A percentile compares a stretch with the other conserved stretches of the same genome.
Evolutionary conservation across 2,329 filamentous ascomycete genomes (phyloP).

Genomic region (Cladophialophora yegresii): DNA sequence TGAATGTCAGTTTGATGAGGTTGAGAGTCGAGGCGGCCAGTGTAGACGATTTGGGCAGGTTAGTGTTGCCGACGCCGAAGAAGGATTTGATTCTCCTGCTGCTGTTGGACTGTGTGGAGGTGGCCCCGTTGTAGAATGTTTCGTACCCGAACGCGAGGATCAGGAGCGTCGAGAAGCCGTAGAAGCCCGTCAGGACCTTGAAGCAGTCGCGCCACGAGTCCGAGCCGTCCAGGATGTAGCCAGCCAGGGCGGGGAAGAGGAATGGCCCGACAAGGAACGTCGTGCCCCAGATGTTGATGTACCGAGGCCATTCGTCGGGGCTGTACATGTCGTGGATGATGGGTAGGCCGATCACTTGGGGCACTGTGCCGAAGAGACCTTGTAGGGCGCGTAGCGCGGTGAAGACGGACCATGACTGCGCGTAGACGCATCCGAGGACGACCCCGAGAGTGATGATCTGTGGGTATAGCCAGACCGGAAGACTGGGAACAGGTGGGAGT

Average conservation of each 20-base stretch:
- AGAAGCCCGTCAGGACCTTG: constrained; percentile 42
- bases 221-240: constrained; percentile 42
- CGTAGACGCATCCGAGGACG: constrained; percentile 46
- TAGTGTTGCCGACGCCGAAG: constrained; percentile 41
- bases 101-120: constrained; percentile 16
- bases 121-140: constrained; percentile 38
- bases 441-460: constrained; percentile 45
- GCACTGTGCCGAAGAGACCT: constrained; percentile 44
- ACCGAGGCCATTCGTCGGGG: constrained; percentile 42
- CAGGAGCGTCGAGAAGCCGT: constrained; percentile 42
- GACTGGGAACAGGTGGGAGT: constrained; percentile 35
- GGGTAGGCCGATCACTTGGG: constrained; percentile 46
- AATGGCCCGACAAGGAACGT: constrained; percentile 45
- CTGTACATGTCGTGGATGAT: constrained; percentile 47
- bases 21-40: constrained; percentile 37
- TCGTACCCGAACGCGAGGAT: constrained; percentile 43
- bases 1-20: constrained; percentile 39
- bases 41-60: constrained; percentile 37
- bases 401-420: constrained; percentile 45
- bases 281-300: constrained; percentile 47
- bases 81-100: constrained; percentile 38
- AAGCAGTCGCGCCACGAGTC: constrained; percentile 41
- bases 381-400: constrained; percentile 45
- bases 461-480: constrained; percentile 49
- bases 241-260: constrained; percentile 43